A percentile compares a stretch with the other conserved stretches of the same genome.
These are phyloP conservation scores for Biscutella laevigata DNA, from an alignment of 441 rosid species.

Conservation along the genomic window DNA sequence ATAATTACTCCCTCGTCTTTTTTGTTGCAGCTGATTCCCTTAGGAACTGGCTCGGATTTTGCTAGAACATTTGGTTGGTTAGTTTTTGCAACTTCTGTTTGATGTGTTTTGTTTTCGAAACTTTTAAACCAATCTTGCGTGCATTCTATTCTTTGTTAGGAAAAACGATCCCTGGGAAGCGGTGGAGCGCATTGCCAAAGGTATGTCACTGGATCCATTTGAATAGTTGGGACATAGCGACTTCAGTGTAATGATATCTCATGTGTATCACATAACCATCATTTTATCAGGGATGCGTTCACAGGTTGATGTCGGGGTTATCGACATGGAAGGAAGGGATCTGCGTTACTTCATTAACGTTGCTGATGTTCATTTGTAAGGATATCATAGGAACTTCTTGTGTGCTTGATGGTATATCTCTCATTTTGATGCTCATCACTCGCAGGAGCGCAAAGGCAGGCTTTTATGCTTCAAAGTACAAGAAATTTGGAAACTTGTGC, in stretches of 20 bases:
- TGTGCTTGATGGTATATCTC: conserved; percentile 14
- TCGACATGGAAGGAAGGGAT: conserved; percentile 41
- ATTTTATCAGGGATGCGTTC: conserved; percentile 56
- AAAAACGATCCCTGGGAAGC: conserved; percentile 77
- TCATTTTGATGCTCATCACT: conserved; percentile 20
- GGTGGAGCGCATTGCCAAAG: conserved; percentile 70
- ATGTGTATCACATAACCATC: conserved; percentile 4
- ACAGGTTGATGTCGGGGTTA: conserved; percentile 64
- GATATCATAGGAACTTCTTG: conserved; percentile 16
- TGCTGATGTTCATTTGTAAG: conserved; percentile 97
- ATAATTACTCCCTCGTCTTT: too few relatives aligned
- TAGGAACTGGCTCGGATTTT: conserved; percentile 97
- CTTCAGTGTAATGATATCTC: not conserved
- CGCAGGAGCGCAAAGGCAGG: conserved; percentile 98
- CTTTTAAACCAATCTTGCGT: conserved; percentile 8
- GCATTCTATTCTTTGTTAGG: conserved; percentile 36
- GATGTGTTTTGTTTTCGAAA: not conserved
- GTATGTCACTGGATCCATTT: conserved; percentile 27
- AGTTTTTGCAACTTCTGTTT: conserved; percentile 30
- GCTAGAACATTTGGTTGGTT: conserved; percentile 93
- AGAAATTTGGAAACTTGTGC: conserved; percentile 75
- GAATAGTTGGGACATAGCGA: not conserved
- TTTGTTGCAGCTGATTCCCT: conserved; percentile 66
- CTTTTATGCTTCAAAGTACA: conserved; percentile 79
- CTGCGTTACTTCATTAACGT: conserved; percentile 76